Conservation (phyloP, 2,329 filamentous ascomycete species). For the Sporothrix globosa region DNA sequence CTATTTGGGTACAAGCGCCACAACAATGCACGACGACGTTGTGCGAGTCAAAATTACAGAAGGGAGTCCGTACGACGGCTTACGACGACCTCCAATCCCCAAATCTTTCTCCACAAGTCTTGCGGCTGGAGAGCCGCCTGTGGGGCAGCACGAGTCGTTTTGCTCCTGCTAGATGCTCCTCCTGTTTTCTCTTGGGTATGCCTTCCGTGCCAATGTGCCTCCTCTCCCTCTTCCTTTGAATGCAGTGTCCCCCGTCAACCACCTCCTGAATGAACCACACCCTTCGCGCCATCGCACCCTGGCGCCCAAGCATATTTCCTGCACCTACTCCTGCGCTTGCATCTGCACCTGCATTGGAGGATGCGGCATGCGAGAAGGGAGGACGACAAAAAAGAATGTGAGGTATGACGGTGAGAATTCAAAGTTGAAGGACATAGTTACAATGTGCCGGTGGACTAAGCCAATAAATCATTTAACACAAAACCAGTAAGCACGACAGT, state of each 20-base stretch:
- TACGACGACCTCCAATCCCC: not conserved
- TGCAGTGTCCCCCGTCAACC: not conserved
- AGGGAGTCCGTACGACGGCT: not conserved
- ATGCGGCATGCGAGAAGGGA: not conserved
- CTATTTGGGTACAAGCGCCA: not conserved
- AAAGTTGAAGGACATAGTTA: not conserved
- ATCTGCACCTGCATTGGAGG: constrained; percentile 1
- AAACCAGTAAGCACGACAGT: not conserved
- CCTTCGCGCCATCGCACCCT: not conserved
- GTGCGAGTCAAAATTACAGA: not conserved
- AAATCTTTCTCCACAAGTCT: not conserved
- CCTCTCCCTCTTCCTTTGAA: constrained; percentile 14
- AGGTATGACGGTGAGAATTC: not conserved
- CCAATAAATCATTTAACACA: not conserved
- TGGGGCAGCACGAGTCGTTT: not conserved
- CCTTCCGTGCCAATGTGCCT: not conserved
- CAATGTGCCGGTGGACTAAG: not conserved
- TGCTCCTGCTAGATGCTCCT: not conserved
- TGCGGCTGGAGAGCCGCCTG: not conserved
- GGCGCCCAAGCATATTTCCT: too few relatives aligned
- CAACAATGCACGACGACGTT: not conserved
- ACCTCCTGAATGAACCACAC: not conserved
- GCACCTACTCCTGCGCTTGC: too few relatives aligned
- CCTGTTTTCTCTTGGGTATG: not conserved
- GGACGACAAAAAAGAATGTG: not conserved